Base-by-base conservation (phyloP, 495 filamentous ascomycete genomes). In the Penicillium psychrofluorescens region DNA sequence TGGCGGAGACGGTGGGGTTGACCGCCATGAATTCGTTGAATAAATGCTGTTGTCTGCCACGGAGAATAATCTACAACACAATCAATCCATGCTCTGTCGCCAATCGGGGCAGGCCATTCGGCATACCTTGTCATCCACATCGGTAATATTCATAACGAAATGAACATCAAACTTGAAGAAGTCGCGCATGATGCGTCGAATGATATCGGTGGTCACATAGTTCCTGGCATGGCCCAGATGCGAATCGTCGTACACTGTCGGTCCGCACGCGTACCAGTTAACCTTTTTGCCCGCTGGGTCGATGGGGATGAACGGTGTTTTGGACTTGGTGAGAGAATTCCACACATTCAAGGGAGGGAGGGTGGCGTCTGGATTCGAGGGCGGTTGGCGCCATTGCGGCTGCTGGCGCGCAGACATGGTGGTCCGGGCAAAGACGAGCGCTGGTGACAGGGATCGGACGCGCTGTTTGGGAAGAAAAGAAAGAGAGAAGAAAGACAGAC, bases 91-190 rank as follows among this genome's bases (percentile, higher is more conserved):
- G 22, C 22, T 22, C 2, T 22, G 6, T 22, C 4, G 22, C 6
- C 22, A 22, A 22, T 22, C 22, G 22, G 22, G 22, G 22, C 22
- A 6, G 22, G 22, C 22, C 22, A 22, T 22, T 22, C 22, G 2
- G 22, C 22, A 43, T 58, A 86, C 81, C 79, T 95, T 97, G 67
- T 95, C 88, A 60, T 95, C 89, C 2, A 95, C 78, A 67, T 95
- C 88, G 5, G 90, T 95, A 52, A 95, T 86, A 63, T 98, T 98
- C 85, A 94, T 91, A 37, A 96, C 88, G 73, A 95, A 95, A 35
- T 84, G 77, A 43, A 97, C 80, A 29, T 90, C 72, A 61, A 83
- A 95, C 36, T 79, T 78, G 59, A 95, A 95, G 64, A 94, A 91
- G 58, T 95, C 83, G 49, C 71, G 63, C 66, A 97, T 68, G 50